phyloP scores from a whole-genome alignment of 2,329 filamentous ascomycete genomes.

The Albifimbria verrucaria region DNA sequence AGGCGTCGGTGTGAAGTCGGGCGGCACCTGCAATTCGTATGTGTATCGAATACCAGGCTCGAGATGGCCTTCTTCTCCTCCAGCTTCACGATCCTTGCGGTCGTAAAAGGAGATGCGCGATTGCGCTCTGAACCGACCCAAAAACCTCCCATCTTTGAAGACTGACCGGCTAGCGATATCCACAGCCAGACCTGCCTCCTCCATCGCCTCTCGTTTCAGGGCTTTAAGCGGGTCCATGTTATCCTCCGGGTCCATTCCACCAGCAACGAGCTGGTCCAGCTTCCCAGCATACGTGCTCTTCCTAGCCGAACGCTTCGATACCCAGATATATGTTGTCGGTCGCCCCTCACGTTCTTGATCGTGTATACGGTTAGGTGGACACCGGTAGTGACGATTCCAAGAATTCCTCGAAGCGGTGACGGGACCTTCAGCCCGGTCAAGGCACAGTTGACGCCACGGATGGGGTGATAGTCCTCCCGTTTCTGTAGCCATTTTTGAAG shows the following conservation, averaged over 20 bases:
- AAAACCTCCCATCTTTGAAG: constrained; percentile 7
- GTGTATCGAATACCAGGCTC: constrained; percentile 35
- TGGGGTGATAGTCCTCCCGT: constrained; percentile 18
- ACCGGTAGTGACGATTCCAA: constrained; percentile 32
- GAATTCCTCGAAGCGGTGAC: constrained; percentile 28
- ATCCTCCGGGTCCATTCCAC: constrained; percentile 28
- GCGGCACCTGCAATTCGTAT: constrained; percentile 29
- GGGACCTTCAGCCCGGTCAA: constrained; percentile 24
- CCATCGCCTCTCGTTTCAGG: constrained; percentile 28
- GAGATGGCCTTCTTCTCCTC: constrained; percentile 27
- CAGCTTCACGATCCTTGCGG: constrained; percentile 25
- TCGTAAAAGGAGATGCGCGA: constrained; percentile 31
- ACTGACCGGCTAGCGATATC: constrained; percentile 17
- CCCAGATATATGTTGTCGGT: constrained; percentile 26
- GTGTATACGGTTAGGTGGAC: constrained; percentile 35
- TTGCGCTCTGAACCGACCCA: constrained; percentile 20
- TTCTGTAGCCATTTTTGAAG: neutral
- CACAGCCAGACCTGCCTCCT: constrained; percentile 29
- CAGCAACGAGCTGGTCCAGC: constrained; percentile 34
- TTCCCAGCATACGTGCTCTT: constrained; percentile 28
- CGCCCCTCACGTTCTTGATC: constrained; percentile 15
- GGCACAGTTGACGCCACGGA: constrained; percentile 19
- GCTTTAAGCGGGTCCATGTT: constrained; percentile 21
- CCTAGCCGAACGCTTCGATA: constrained; percentile 25
- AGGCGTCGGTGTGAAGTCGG: constrained; percentile 16